phyloP scores from a whole-genome alignment of 768 basidiomycete species.

The Podaxis sp. region DNA sequence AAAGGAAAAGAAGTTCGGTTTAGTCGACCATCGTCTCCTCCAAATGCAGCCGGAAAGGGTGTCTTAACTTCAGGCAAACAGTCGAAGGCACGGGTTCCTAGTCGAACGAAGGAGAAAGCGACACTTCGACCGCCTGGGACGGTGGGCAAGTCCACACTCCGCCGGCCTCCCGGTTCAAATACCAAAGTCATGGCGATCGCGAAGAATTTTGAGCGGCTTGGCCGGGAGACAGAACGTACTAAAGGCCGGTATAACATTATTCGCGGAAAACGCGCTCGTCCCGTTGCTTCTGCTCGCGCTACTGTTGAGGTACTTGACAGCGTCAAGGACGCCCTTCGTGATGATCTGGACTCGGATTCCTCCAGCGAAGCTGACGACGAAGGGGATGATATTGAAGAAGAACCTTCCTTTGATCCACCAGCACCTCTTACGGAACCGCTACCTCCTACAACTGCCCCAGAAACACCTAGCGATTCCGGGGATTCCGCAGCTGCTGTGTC shows the following conservation, averaged over 20 bases:
- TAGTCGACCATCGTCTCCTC: constrained; percentile 48
- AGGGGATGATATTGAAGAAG: constrained; percentile 49
- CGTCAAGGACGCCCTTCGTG: constrained; percentile 86
- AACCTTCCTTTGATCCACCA: constrained; percentile 3
- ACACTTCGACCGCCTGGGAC: constrained; percentile 42
- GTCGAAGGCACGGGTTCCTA: constrained; percentile 36
- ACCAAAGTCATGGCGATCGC: constrained; percentile 86
- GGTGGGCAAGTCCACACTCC: constrained; percentile 51
- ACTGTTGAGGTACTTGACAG: constrained; percentile 88
- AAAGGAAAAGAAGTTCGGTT: constrained; percentile 41
- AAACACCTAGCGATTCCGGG: background rate
- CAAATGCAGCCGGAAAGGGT: constrained; percentile 19
- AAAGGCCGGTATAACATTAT: constrained; percentile 85
- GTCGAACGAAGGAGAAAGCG: constrained; percentile 40
- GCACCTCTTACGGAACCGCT: background rate
- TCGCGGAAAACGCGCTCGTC: constrained; percentile 82
- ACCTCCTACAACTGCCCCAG: background rate
- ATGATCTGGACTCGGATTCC: constrained; percentile 65
- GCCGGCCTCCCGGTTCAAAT: constrained; percentile 50
- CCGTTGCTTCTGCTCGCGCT: constrained; percentile 85
- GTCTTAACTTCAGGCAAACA: constrained; percentile 27
- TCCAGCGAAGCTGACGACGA: constrained; percentile 59
- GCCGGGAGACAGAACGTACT: constrained; percentile 68
- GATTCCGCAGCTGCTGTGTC: constrained; percentile 2
- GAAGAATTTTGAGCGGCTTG: constrained; percentile 87